Base-by-base conservation (phyloP, 768 basidiomycete genomes). In the Paxillus ammoniavirescens region DNA sequence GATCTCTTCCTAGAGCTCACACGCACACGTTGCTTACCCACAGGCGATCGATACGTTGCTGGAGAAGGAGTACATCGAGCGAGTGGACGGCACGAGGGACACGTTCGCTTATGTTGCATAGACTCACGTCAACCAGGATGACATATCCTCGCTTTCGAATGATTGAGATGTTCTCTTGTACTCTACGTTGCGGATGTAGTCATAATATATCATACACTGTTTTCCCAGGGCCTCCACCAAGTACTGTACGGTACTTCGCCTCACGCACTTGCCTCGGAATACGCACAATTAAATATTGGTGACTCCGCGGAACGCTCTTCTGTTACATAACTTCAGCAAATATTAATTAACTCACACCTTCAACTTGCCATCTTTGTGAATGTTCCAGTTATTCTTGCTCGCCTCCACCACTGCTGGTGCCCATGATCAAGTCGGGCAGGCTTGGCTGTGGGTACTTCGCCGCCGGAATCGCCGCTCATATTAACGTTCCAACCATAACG, bases 31-130 rank as follows among this genome's bases (percentile, higher is more conserved):
- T 26, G 53, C 64, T 57, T 45, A 35, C 36, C n/a, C 12, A 12
- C 54, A 91, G 89, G 91, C 92, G 3, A 96, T 98, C 54, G 93
- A 96, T 66, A 85, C 85, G 13, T 75, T 98, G 17, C 76, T 98
- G 45, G 96, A 98, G 75, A 96, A 96, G 74, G 96, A 99, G 69
- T 99, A 98, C 70, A 89, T 99, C 61, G 95, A 98, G 66, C 87
- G 96, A 30, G 88, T 93, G 13, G 92, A 93, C 18, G 91, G 87
- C 10, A 85, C 87, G n/a, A 87, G 89, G 65, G 93, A 96, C 72
- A 89, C 89, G 35, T 73, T 72, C 50, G 65, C 69, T 12, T 73
- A 72, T 40, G 71, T 73, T 14, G 71, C 72, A 60, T 75, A 58
- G 66, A 49, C 52, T 17, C 42, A 51, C 33, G 40, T 42, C 30